Evolutionary conservation across 1,139 yeast species (phyloP).

Genomic region (Debaryomyces sp.): DNA sequence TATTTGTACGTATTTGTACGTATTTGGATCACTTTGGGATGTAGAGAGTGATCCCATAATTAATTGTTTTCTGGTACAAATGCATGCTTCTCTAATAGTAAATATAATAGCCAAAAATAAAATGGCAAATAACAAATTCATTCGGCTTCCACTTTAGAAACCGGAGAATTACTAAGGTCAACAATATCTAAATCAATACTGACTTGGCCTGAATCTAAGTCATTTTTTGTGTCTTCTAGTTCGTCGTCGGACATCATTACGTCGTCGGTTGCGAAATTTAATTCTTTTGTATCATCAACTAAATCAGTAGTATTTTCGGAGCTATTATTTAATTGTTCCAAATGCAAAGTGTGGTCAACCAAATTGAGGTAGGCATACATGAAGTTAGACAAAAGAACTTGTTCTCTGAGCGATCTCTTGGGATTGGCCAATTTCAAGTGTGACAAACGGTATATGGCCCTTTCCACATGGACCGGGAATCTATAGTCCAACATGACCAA

Average conservation of each 20-base stretch:
- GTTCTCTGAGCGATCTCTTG: slow-evolving; percentile 86
- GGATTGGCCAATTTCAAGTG: slow-evolving; percentile 95
- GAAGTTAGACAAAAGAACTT: slow-evolving; percentile 88
- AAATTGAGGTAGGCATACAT: slow-evolving; percentile 96
- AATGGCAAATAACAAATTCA: background rate
- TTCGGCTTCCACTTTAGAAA: slow-evolving; percentile 3
- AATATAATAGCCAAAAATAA: background rate
- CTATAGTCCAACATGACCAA: slow-evolving; percentile 80
- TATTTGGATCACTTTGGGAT: background rate
- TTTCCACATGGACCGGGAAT: slow-evolving; percentile 91
- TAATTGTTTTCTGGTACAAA: background rate
- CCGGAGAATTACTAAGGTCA: slow-evolving; percentile 8
- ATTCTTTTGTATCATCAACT: slow-evolving; percentile 12
- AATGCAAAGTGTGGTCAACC: slow-evolving; percentile 84
- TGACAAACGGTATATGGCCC: slow-evolving; percentile 90
- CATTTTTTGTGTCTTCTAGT: slow-evolving; percentile 10
- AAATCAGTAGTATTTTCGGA: slow-evolving; percentile 14
- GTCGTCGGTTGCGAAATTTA: background rate
- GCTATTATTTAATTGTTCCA: slow-evolving; percentile 54
- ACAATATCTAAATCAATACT: slow-evolving; percentile 23
- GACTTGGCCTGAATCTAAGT: slow-evolving; percentile 13
- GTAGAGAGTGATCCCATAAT: background rate
- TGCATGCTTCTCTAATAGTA: background rate
- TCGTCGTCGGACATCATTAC: slow-evolving; percentile 10
- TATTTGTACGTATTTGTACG: background rate